These are phyloP conservation scores for Tubosaeta sp. DNA, from an alignment of 768 basidiomycete species.

Conservation along the genomic window DNA sequence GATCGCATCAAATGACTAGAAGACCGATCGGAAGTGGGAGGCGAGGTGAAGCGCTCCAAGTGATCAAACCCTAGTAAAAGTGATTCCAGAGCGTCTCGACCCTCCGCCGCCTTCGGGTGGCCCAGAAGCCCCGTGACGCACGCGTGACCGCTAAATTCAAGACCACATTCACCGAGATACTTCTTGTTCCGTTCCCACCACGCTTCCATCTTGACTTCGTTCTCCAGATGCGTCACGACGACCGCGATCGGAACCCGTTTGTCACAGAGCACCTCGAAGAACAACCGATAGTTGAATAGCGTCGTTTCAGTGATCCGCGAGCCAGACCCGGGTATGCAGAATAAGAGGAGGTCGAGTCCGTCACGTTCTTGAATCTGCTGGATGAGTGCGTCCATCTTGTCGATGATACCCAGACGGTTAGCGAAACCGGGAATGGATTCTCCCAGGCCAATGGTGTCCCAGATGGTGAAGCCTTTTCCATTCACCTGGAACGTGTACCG, in stretches of 20 bases:
- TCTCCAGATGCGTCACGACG: conserved; percentile 37
- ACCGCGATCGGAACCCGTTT: conserved; percentile 29
- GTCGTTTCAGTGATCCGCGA: conserved; percentile 36
- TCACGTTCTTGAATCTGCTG: conserved; percentile 22
- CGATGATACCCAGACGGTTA: conserved; percentile 27
- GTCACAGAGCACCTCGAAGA: conserved; percentile 43
- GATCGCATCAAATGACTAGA: too few relatives aligned
- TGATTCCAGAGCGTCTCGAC: too few relatives aligned
- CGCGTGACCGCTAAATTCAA: conserved; percentile 29
- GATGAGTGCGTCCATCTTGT: conserved; percentile 32
- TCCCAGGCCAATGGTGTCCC: conserved; percentile 36
- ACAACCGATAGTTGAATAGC: conserved; percentile 39
- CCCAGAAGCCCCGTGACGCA: conserved; percentile 33
- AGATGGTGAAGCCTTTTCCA: conserved; percentile 20
- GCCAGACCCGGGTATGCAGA: conserved; percentile 38
- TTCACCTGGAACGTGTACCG: conserved; percentile 26
- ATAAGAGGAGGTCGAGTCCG: conserved; percentile 41
- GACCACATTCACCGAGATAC: conserved; percentile 22
- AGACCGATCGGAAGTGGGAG: too few relatives aligned
- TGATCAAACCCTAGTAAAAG: too few relatives aligned
- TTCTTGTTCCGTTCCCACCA: conserved; percentile 32
- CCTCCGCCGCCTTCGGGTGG: conserved; percentile 2
- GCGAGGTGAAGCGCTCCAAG: too few relatives aligned
- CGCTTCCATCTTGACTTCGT: conserved; percentile 30
- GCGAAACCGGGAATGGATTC: conserved; percentile 25